Evolutionary conservation across 768 basidiomycete genomes (phyloP).

Genomic region (Rhizopogon sp.): DNA sequence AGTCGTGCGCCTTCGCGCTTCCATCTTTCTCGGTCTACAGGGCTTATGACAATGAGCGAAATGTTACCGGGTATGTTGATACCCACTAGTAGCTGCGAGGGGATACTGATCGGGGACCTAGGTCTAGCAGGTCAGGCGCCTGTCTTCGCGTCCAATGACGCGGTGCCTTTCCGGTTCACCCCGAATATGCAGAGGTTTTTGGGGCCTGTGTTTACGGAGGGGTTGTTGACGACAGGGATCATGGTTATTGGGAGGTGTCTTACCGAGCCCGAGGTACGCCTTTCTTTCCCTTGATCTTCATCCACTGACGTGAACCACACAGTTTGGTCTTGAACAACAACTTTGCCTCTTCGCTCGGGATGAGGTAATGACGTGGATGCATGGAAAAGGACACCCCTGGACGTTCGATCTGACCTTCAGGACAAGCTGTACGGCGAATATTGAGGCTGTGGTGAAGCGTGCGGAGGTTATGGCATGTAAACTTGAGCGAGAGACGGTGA

Average conservation of each 20-base stretch:
- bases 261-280: constrained; percentile 82
- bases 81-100: background rate
- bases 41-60: constrained; percentile 90
- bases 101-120: constrained; percentile 2
- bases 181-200: constrained; percentile 95
- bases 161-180: constrained; percentile 95
- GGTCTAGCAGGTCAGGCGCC: constrained; percentile 39
- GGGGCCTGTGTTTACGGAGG: constrained; percentile 85
- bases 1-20: constrained; percentile 82
- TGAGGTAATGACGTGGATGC: constrained; percentile 80
- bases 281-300: background rate
- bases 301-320: constrained; percentile 1
- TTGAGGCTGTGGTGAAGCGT: constrained; percentile 71
- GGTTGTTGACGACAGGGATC: constrained; percentile 78
- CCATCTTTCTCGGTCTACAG: constrained; percentile 85
- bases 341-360: constrained; percentile 90
- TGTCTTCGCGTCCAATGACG: constrained; percentile 73
- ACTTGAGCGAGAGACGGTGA: constrained; percentile 76
- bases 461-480: constrained; percentile 86
- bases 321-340: constrained; percentile 93
- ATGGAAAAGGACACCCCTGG: constrained; percentile 51
- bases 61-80: constrained; percentile 66
- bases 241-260: constrained; percentile 90
- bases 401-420: constrained; percentile 57
- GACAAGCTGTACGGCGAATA: constrained; percentile 50